A percentile compares a stretch with the other conserved stretches of the same genome.
Conservation (phyloP, 1,139 yeast genomes). For the Debaryomyces sp. region DNA sequence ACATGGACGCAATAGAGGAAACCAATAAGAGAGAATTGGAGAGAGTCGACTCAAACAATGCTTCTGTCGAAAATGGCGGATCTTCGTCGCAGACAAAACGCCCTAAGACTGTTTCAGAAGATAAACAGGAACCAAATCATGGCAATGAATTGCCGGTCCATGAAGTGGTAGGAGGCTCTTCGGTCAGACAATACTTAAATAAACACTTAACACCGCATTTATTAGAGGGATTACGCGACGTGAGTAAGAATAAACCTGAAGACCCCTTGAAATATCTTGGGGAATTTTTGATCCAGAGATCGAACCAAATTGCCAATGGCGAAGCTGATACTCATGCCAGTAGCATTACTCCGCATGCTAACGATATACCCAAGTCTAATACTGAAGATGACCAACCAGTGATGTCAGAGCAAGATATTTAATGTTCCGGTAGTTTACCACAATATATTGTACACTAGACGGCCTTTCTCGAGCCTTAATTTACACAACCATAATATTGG, state of each 20-base stretch:
- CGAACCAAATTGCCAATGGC: constrained; percentile 17
- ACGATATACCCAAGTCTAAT: not conserved
- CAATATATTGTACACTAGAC: not conserved
- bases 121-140: constrained; percentile 3
- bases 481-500: not conserved
- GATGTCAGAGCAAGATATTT: not conserved
- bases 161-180: constrained; percentile 79
- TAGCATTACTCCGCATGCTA: not conserved
- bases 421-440: not conserved
- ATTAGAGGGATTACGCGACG: constrained; percentile 66
- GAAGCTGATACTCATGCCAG: not conserved
- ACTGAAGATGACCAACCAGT: not conserved
- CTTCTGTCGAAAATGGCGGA: not conserved
- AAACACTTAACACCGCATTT: constrained; percentile 67
- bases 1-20: constrained; percentile 10
- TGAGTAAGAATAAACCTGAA: constrained; percentile 60
- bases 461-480: not conserved
- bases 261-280: constrained; percentile 76
- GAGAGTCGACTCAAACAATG: constrained; percentile 10
- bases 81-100: constrained; percentile 13
- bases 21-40: constrained; percentile 8
- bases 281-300: constrained; percentile 59
- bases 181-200: constrained; percentile 77
- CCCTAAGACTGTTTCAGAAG: constrained; percentile 11
- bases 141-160: constrained; percentile 30